Base-by-base conservation (phyloP, 1,139 yeast species). In the Lodderomyces orthopsilosis region DNA sequence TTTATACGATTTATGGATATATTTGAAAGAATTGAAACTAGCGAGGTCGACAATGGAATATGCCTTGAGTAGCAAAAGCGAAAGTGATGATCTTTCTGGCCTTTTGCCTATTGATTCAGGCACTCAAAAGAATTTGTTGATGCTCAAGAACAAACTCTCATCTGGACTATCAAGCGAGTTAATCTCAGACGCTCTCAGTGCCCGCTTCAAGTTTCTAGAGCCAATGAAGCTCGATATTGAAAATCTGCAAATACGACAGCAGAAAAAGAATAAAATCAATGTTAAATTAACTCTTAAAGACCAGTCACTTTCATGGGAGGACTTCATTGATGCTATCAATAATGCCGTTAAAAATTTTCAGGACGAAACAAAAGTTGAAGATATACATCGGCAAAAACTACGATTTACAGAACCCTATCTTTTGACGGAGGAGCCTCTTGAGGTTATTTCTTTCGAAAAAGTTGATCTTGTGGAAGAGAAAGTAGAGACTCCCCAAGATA, bases 11-110 rank as follows among this genome's bases (percentile, higher is more conserved):
- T 59, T 84, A 1, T 81, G 79, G 49, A 49, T 63, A 6, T 74
- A 73, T 49, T 68, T 83, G 42, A 72, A 71, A 5, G 65, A 71
- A 18, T 59, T 62, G 12, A 70, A 83, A 43, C 62, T 88, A 14
- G 78, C 86, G 0, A 65, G 93, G 40, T 74, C 74, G 42, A 70
- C 85, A 0, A 59, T 86, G 37, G 98, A 91, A 55, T 79, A 81
- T 51, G 79, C 81, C 38, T 50, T 80, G 8, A 68, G 76, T 10
- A 73, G 75, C 23, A 64, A 64, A 3, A 65, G 62, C 3, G 81
- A 75, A 43, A 74, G 77, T 40, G 77, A 76, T 6, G 71, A 72
- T 17, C 53, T 76, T 1, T 44, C 69, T 6, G 77, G 79, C 6
- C 49, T 74, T 2, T 51, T 67, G 13, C 69, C 68, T 1, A 46